Evolutionary conservation across 2,329 filamentous ascomycete species (phyloP), one percentile per base, ranked within the genome.

Genomic region (Nemania serpens): DNA sequence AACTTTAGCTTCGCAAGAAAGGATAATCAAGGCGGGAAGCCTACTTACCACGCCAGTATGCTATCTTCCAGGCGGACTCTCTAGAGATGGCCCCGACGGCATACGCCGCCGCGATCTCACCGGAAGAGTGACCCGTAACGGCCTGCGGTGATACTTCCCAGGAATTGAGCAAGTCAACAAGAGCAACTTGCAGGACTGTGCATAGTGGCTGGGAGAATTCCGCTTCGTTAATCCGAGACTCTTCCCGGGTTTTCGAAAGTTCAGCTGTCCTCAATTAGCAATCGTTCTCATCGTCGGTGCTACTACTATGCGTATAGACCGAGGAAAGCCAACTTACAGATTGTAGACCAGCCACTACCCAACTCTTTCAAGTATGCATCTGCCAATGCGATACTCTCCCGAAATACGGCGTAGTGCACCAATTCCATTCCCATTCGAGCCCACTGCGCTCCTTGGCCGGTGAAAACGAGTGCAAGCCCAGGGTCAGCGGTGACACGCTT

Each of bases 381-480:
- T 10, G 55, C 39, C 2, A n/a, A 20, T 22, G 61, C 41, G n/a
- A 68, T 15, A 33, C 58, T 55, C 13, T 55, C 12, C 6, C 33
- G 25, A 17, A 67, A 65, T 12, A 59, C 33, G 5, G 34, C 52
- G 13, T 59, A 56, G 11, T 58, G 37, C 20, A 70, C 47, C 15
- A 74, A 61, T 43, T 70, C 68, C 1, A 69, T 69, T 3, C 75
- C 77, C 78, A 81, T 81, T 0, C 69, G 70, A 2, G 73, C 68
- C 75, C 78, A 81, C 50, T 81, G 79, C 0, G 78, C 77, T 1
- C 79, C 79, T 57, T 81, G 79, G 5, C 79, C 79, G 0, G 77
- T 80, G 67, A 81, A 81, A 22, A 78, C 68, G 48, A 72, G 68
- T 2, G 46, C 62, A 22, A 64, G 50, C n/a, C 57, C 50, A 36